These are phyloP conservation scores for Tetrapisispora pingtungensis DNA, from an alignment of 805 yeast genomes.

Conservation along the genomic window DNA sequence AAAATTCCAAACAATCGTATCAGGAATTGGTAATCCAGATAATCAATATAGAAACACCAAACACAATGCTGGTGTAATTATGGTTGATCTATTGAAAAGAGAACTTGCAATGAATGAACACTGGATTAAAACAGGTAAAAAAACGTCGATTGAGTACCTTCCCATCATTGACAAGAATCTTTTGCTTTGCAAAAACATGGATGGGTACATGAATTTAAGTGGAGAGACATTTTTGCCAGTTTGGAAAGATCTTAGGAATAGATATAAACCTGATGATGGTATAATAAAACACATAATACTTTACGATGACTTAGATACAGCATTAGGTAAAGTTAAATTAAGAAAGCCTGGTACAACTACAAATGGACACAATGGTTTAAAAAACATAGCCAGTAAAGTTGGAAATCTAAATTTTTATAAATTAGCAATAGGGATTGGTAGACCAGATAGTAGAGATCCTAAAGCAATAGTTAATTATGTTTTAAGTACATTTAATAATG, in stretches of 20 bases:
- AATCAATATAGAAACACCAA: slow-evolving; percentile 49
- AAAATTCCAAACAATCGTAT: slow-evolving; percentile 14
- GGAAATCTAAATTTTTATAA: slow-evolving; percentile 48
- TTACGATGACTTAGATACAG: slow-evolving; percentile 70
- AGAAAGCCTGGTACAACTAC: slow-evolving; percentile 51
- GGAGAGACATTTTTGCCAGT: slow-evolving; percentile 47
- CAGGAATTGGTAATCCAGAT: slow-evolving; percentile 66
- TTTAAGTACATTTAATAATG: slow-evolving; percentile 38
- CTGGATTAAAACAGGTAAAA: not conserved
- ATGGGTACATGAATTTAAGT: slow-evolving; percentile 56
- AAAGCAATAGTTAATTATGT: slow-evolving; percentile 52
- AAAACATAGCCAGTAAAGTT: slow-evolving; percentile 39
- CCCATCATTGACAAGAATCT: slow-evolving; percentile 16
- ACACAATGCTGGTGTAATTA: slow-evolving; percentile 68
- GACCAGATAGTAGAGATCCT: slow-evolving; percentile 32
- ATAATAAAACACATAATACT: slow-evolving; percentile 39
- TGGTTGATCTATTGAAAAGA: slow-evolving; percentile 33
- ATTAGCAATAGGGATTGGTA: slow-evolving; percentile 68
- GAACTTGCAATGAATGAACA: slow-evolving; percentile 6
- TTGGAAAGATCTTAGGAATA: slow-evolving; percentile 30
- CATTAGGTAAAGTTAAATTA: slow-evolving; percentile 55
- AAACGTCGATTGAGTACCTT: not conserved
- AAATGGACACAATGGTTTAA: slow-evolving; percentile 81
- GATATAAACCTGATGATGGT: slow-evolving; percentile 10
- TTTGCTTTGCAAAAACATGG: slow-evolving; percentile 40